phyloP scores from a whole-genome alignment of 1,139 yeast genomes.

The Taphrina confusa region DNA sequence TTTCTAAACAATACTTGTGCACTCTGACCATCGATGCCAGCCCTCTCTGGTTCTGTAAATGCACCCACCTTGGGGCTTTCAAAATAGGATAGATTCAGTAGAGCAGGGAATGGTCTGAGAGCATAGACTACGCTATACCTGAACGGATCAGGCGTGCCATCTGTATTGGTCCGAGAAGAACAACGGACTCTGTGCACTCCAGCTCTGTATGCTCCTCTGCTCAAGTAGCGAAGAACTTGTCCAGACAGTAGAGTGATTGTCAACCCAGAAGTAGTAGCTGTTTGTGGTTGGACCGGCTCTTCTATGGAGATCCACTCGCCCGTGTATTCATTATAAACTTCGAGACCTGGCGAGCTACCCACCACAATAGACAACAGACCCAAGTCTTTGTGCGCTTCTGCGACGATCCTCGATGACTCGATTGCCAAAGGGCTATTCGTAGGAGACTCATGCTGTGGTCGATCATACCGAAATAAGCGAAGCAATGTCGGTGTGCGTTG shows the following conservation, averaged over 20 bases:
- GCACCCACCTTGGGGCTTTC: neutral
- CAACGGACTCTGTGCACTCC: conserved; percentile 15
- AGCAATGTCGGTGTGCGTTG: conserved; percentile 10
- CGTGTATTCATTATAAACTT: conserved; percentile 12
- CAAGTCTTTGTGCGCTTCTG: conserved; percentile 16
- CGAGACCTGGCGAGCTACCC: conserved; percentile 18
- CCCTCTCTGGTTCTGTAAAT: conserved; percentile 1
- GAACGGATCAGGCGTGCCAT: conserved; percentile 3
- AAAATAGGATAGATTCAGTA: neutral
- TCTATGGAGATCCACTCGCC: conserved; percentile 11
- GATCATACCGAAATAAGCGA: conserved; percentile 9
- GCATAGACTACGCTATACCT: conserved; percentile 17
- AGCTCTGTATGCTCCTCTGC: conserved; percentile 7
- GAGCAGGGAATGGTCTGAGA: neutral
- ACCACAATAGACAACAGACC: conserved; percentile 19
- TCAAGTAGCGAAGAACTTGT: conserved; percentile 1
- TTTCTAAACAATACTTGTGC: conserved; percentile 2
- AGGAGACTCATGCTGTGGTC: conserved; percentile 1
- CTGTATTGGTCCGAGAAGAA: neutral
- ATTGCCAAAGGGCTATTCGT: neutral
- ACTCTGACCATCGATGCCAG: conserved; percentile 6
- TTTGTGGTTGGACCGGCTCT: neutral
- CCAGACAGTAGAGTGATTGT: conserved; percentile 4
- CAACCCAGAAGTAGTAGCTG: neutral
- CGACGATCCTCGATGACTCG: neutral